Evolutionary conservation across 805 yeast genomes (phyloP).

Genomic region (Zygoascus tannicola): DNA sequence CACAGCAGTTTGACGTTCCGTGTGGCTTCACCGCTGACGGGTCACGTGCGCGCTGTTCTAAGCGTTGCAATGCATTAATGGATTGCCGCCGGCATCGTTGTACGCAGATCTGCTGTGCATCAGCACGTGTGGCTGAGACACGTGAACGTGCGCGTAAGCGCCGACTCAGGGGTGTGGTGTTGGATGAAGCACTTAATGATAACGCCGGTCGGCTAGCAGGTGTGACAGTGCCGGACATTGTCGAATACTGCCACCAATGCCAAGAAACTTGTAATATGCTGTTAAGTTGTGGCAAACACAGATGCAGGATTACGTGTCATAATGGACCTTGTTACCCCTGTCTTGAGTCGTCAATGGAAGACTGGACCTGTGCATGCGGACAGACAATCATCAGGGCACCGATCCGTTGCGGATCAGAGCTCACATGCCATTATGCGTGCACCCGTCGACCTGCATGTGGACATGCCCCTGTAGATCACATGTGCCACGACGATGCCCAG

Average conservation of each 20-base stretch:
- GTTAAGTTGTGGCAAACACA: slow-evolving; percentile 58
- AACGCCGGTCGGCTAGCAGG: slow-evolving; percentile 27
- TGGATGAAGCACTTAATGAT: not conserved
- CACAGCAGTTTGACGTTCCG: slow-evolving; percentile 43
- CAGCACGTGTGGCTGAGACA: slow-evolving; percentile 49
- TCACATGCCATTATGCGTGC: slow-evolving; percentile 61
- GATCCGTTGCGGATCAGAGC: slow-evolving; percentile 67
- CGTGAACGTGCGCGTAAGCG: slow-evolving; percentile 44
- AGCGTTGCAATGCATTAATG: slow-evolving; percentile 63
- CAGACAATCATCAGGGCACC: slow-evolving; percentile 71
- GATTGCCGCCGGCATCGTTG: slow-evolving; percentile 81
- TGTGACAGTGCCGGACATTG: slow-evolving; percentile 33
- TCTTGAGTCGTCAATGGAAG: slow-evolving; percentile 70
- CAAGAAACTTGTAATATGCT: slow-evolving; percentile 52
- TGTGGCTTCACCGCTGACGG: slow-evolving; percentile 50
- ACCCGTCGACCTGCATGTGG: slow-evolving; percentile 52
- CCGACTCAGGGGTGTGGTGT: slow-evolving; percentile 33
- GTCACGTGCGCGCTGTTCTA: slow-evolving; percentile 49
- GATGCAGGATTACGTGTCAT: slow-evolving; percentile 65
- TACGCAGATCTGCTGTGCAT: slow-evolving; percentile 56
- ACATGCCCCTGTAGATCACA: slow-evolving; percentile 55
- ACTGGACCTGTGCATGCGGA: slow-evolving; percentile 73
- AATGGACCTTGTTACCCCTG: slow-evolving; percentile 75
- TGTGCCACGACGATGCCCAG: slow-evolving; percentile 58
- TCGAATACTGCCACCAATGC: slow-evolving; percentile 72